phyloP scores from a whole-genome alignment of 306 rosid species.

The Hippophae gyantsensis region DNA sequence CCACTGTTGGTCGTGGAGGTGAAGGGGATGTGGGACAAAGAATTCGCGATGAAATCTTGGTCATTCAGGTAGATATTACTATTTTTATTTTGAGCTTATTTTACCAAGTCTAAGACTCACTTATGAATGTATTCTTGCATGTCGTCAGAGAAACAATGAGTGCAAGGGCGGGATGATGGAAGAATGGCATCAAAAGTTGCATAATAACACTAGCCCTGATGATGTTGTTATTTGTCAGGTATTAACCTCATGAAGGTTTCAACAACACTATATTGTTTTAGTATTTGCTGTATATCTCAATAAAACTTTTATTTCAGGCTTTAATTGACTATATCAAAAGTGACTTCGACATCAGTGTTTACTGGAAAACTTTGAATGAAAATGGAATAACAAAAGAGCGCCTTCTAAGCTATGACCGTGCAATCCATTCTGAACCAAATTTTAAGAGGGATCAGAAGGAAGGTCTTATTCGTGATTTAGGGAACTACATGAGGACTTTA shows the following conservation, averaged over 20 bases:
- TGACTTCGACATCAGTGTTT: slow-evolving; percentile 69
- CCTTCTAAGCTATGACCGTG: slow-evolving; percentile 93
- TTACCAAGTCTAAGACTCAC: too few relatives aligned
- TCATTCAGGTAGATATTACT: slow-evolving; percentile 19
- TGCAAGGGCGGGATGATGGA: slow-evolving; percentile 96
- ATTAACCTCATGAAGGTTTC: slow-evolving; percentile 24
- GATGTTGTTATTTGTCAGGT: slow-evolving; percentile 98
- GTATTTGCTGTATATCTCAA: slow-evolving; percentile 1
- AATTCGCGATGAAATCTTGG: slow-evolving; percentile 34
- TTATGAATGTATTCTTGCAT: too few relatives aligned
- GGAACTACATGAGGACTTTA: slow-evolving; percentile 81
- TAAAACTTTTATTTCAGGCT: slow-evolving; percentile 48
- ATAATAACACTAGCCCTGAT: slow-evolving; percentile 97
- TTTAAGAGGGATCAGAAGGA: slow-evolving; percentile 76
- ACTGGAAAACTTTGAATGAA: slow-evolving; percentile 87
- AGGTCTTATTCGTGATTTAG: slow-evolving; percentile 74
- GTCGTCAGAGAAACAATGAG: slow-evolving; percentile 28
- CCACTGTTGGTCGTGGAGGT: slow-evolving; percentile 23
- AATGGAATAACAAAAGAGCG: slow-evolving; percentile 97
- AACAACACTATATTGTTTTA: slow-evolving; percentile 5
- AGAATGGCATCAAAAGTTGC: slow-evolving; percentile 99
- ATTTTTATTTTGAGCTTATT: too few relatives aligned
- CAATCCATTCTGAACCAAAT: slow-evolving; percentile 74
- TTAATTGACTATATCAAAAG: slow-evolving; percentile 61
- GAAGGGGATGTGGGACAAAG: slow-evolving; percentile 30